phyloP scores from a whole-genome alignment of 106 monocot genomes.

The Dioscorea zingiberensis region DNA sequence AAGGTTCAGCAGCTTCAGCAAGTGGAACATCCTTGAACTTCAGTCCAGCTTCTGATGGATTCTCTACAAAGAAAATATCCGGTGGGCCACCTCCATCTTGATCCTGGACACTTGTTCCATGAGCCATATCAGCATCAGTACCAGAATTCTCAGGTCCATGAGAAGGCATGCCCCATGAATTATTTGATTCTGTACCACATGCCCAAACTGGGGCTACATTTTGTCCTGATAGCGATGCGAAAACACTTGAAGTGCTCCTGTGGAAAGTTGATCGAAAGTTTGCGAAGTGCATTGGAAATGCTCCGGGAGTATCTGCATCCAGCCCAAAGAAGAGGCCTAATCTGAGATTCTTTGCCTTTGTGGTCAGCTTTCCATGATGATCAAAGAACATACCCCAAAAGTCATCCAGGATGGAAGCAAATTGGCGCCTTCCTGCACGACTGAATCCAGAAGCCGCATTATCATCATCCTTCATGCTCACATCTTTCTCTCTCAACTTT shows the following conservation, averaged over 20 bases:
- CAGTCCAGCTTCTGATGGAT: no score
- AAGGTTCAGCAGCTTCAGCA: no score
- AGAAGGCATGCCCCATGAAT: no score
- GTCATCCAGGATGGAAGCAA: constrained; percentile 71
- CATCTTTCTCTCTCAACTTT: constrained; percentile 22
- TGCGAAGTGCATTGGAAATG: neutral
- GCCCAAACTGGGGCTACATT: constrained; percentile 18
- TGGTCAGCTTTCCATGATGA: constrained; percentile 82
- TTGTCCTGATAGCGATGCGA: constrained; percentile 11
- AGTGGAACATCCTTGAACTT: no score
- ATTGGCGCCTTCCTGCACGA: constrained; percentile 78
- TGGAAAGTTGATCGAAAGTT: no score
- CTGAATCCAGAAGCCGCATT: constrained; percentile 75
- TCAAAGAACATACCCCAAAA: constrained; percentile 92
- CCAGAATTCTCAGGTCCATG: no score
- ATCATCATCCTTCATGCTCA: constrained; percentile 31
- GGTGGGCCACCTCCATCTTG: no score
- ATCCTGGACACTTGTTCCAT: no score
- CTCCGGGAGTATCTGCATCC: constrained; percentile 30
- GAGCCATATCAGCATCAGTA: no score
- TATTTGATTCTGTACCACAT: constrained; percentile 16
- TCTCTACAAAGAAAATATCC: no score
- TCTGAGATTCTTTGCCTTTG: constrained; percentile 51
- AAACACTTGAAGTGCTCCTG: no score
- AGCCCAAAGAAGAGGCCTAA: constrained; percentile 63